Base-by-base conservation (phyloP, 176 grass and related monocot species). In the Hyparrhenia diplandra region DNA sequence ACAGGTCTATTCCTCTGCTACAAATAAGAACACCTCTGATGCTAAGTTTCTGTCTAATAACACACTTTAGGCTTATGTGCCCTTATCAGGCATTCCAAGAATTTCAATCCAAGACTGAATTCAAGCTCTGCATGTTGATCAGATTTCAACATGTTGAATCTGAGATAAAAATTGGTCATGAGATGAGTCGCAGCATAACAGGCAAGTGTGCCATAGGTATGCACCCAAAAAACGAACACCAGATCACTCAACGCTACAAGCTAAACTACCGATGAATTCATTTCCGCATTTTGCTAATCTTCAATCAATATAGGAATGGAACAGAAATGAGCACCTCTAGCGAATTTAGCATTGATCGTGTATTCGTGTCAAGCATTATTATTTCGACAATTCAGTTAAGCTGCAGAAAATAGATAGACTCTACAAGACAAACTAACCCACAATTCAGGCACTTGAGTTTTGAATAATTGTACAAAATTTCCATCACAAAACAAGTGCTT, bases 381-480 rank as follows among this genome's bases (percentile, higher is more conserved):
- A 76, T 75, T 81, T 76, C 0, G 1, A 51, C 52, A 85, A 34
- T 68, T 61, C 25, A 28, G 20, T 62, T 84, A 14, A 35, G 24
- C 8, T 34, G 41, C 4, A 37, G 11, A 18, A 41, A 43, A n/a
- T 8, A 62, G 5, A 24, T 14, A 60, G 36, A 27, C 16, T 72
- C 57, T 73, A 54, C 39, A 80, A 62, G 24, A 81, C 60, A 70
- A 58, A 69, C 60, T 37, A 52, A 14, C 67, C 32, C 41, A 42
- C 41, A 42, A 75, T 24, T 85, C 27, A 47, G 4, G 32, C 78
- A 45, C 40, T 24, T 49, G 61, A 43, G 30, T 18, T 67, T 73
- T 78, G 20, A 63, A 47, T 35, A 23, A 37, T 58, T 69, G 47
- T 85, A 82, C 60, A 82, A 61, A 73, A 88, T 20, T 30, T 69